Evolutionary conservation across 805 yeast species (phyloP).

Genomic region (Suhomyces xylopsoci): DNA sequence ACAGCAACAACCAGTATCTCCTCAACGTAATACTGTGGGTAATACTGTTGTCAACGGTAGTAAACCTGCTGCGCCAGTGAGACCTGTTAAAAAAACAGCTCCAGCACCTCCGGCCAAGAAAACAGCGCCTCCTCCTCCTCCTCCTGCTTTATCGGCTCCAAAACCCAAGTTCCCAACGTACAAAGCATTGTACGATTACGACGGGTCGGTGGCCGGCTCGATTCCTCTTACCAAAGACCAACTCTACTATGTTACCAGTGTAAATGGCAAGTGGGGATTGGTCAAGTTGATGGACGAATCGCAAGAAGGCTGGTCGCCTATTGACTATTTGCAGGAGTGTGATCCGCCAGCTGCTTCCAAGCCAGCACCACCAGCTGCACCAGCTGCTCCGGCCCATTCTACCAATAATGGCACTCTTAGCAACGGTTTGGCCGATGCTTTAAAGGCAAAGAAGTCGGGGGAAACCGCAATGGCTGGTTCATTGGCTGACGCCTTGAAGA

Average conservation of each 20-base stretch:
- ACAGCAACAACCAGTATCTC: conserved; percentile 11
- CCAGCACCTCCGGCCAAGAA: conserved; percentile 62
- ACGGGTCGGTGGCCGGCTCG: conserved; percentile 80
- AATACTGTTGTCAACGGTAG: not conserved
- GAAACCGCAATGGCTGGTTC: conserved; percentile 74
- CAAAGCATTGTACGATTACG: conserved; percentile 84
- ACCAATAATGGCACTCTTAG: conserved; percentile 30
- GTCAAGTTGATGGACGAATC: conserved; percentile 74
- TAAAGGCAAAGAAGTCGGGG: conserved; percentile 59
- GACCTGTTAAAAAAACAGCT: conserved; percentile 37
- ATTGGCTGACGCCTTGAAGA: conserved; percentile 81
- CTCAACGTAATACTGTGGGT: conserved; percentile 3
- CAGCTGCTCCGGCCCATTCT: conserved; percentile 26
- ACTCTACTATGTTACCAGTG: conserved; percentile 66
- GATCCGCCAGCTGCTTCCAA: conserved; percentile 41
- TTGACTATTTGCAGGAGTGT: conserved; percentile 74
- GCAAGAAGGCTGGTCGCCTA: conserved; percentile 96
- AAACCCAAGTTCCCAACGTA: conserved; percentile 71
- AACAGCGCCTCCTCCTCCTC: conserved; percentile 56
- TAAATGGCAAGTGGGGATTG: conserved; percentile 91
- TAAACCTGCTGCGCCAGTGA: conserved; percentile 21
- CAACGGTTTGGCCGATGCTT: conserved; percentile 66
- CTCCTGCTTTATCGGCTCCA: conserved; percentile 46
- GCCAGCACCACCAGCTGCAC: conserved; percentile 32
- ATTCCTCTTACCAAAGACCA: conserved; percentile 77